These are phyloP conservation scores for Aspergillus sergii DNA, from an alignment of 2,329 filamentous ascomycete species.

Conservation along the genomic window DNA sequence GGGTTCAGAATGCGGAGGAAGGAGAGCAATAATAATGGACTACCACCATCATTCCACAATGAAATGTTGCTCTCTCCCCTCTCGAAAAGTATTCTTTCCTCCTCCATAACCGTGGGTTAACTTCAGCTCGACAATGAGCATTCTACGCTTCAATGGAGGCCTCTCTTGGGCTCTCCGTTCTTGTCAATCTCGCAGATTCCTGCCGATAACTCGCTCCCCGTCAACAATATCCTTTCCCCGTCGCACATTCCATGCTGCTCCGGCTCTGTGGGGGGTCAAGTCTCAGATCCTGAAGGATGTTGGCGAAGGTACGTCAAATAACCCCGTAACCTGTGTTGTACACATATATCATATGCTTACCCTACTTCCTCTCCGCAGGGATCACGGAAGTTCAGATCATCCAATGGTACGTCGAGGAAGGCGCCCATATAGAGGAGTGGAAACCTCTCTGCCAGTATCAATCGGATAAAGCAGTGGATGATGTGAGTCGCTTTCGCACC, in stretches of 20 bases:
- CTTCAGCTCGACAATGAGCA: conserved; percentile 27
- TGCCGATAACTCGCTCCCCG: conserved; percentile 30
- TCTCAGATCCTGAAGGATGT: conserved; percentile 48
- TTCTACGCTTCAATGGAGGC: conserved; percentile 33
- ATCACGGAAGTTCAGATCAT: conserved; percentile 99
- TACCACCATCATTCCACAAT: conserved; percentile 11
- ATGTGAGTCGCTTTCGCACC: conserved; percentile 44
- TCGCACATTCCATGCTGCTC: conserved; percentile 39
- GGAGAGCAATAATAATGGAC: neutral
- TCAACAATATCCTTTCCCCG: conserved; percentile 24
- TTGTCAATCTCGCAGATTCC: conserved; percentile 26
- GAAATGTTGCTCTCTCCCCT: conserved; percentile 6
- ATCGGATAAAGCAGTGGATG: conserved; percentile 84
- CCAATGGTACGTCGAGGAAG: conserved; percentile 98
- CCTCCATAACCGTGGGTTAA: conserved; percentile 4
- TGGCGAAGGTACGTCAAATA: conserved; percentile 39
- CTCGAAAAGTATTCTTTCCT: conserved; percentile 2
- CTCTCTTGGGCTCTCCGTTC: conserved; percentile 31
- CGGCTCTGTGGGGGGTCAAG: conserved; percentile 37
- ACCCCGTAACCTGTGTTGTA: neutral
- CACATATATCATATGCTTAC: conserved; percentile 12
- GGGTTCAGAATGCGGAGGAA: conserved; percentile 17
- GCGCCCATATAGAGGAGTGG: conserved; percentile 95
- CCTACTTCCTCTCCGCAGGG: conserved; percentile 55
- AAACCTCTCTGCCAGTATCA: conserved; percentile 97